Evolutionary conservation across 2,329 filamentous ascomycete genomes (phyloP), one percentile per base, ranked within the genome.

Genomic region (Arthrobotrys conoides): DNA sequence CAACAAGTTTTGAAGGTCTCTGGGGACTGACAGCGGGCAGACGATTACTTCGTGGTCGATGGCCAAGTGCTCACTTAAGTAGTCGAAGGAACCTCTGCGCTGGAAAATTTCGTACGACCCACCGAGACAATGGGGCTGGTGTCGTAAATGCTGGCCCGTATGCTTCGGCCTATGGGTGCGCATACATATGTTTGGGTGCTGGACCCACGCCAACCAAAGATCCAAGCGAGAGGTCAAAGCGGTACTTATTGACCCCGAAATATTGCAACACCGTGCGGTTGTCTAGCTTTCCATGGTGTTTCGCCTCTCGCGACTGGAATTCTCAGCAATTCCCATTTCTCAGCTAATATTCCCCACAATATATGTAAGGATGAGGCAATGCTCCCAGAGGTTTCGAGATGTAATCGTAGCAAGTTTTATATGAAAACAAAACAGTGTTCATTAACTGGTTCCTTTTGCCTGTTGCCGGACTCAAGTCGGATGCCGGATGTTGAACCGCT

Each of bases 161-260:
- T n/a, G 16, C 3, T 41, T 5, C 12, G 14, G 14, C 1, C 12
- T 1, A 14, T 46, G 16, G 9, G 41, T 46, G 3, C 16, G 16
- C 14, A 18, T 3, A 46, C 16, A 12, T 16, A n/a, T n/a, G n/a
- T n/a, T 3, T 46, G 16, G 9, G 16, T n/a, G n/a, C 14, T 6
- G 3, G 33, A 33, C 55, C 55, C 55, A 61, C 55, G 36, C 12
- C 27, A 30, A 41, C 55, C 55, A 59, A 5, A 22, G 8, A 36
- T 20, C 9, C 55, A 41, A 24, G 55, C 33, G 57, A 22, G 38
- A 41, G 51, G 53, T 44, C 57, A 24, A 44, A 61, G 57, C 57
- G 57, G n/a, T n/a, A n/a, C 20, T 27, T 16, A 27, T 27, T 44
- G 5, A 10, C 36, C 10, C 30, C 36, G n/a, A 30, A 61, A 61